A percentile compares a stretch with the other conserved stretches of the same genome.
These are phyloP conservation scores for Oryza nivara DNA, from an alignment of 176 grass and related monocot genomes.

Conservation along the genomic window DNA sequence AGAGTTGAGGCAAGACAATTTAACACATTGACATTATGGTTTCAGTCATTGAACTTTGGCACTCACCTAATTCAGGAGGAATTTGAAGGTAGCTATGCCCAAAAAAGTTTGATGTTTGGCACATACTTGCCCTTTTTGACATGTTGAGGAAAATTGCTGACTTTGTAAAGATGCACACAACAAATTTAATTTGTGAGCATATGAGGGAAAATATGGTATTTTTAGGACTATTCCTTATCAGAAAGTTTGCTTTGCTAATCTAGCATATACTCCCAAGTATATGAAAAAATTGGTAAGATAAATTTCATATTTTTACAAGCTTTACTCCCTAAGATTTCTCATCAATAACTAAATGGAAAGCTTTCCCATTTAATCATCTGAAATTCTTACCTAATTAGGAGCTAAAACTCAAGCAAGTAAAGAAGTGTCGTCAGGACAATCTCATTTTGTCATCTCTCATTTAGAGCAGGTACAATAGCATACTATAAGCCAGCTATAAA, in stretches of 20 bases:
- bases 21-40: neutral
- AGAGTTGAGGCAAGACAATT: neutral
- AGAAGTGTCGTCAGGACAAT: neutral
- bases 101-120: neutral
- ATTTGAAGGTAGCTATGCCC: neutral
- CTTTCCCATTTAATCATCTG: neutral
- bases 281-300: neutral
- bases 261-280: neutral
- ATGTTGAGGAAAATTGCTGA: neutral
- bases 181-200: neutral
- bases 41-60: neutral
- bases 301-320: neutral
- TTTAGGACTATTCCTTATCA: neutral
- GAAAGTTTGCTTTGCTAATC: neutral
- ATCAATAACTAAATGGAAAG: neutral
- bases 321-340: neutral
- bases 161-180: neutral
- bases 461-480: neutral
- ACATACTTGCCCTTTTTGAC: neutral
- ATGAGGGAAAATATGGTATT: neutral
- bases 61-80: constrained; percentile 29
- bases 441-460: neutral
- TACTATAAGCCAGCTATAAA: no score
- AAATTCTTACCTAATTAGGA: neutral
- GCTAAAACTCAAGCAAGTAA: neutral